Evolutionary conservation across 805 yeast species (phyloP), one percentile per base, ranked within the genome.

Genomic region (Schizosaccharomyces octosporus): DNA sequence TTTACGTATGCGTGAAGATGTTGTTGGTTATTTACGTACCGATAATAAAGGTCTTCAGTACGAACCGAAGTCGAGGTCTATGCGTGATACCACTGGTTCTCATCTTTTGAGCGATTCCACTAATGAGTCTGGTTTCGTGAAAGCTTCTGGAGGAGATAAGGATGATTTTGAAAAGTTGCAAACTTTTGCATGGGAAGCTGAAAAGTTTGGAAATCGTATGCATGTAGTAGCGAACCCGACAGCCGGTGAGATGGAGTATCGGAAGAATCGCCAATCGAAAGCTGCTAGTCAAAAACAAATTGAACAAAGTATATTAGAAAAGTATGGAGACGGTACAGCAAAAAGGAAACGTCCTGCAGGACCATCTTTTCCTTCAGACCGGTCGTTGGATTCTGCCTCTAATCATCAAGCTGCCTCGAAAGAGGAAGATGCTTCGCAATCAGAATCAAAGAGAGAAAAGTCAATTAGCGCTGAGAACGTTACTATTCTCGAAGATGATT

Each of bases 1-100:
- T 7, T 76, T 84, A 0, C 72, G 95, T 59, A 80, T 84, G 41
- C 69, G 89, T 61, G 84, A 82, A 64, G 95, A 87, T 67, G 80
- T 80, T 48, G 94, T 95, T n/a, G 70, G 80, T 64, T 80, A 87
- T 74, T 67, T 80, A 66, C 72, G 79, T 67, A 76, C 82, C 55
- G 71, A 79, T 11, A 73, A 75, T 64, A 68, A 76, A 0, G 77
- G 75, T 6, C 74, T 75, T 27, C 81, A 81, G 76, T 72, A 71
- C 61, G 68, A 71, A 62, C 74, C 74, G 19, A 72, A 70, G 59
- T 65, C 68, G 11, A 61, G 74, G 27, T 72, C 64, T 61, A 69
- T 59, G 66, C 66, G 65, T 19, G 62, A 63, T 27, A 68, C 70
- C 4, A 29, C 75, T 78, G 68, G 83, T 78, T 70, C 83, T 78